phyloP scores from a whole-genome alignment of 441 rosid species.

The Erysimum pusillum region DNA sequence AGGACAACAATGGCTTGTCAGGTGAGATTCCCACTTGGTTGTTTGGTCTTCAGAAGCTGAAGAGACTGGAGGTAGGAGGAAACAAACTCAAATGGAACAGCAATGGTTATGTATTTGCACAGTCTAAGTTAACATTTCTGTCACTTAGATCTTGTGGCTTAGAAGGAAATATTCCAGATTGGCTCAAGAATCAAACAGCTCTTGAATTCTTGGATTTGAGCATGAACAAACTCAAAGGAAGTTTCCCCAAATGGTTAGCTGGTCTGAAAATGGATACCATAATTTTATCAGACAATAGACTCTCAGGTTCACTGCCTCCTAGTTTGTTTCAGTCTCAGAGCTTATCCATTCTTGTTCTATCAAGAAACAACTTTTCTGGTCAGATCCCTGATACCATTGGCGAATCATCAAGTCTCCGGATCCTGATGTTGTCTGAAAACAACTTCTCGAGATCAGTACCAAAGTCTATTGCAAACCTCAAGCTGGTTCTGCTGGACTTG shows the following conservation, averaged over 20 bases:
- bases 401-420: not conserved
- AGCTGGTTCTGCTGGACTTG: not conserved
- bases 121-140: slow-evolving; percentile 28
- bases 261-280: slow-evolving; percentile 1
- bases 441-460: slow-evolving; percentile 51
- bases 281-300: slow-evolving; percentile 43
- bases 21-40: slow-evolving; percentile 46
- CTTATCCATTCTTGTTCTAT: slow-evolving; percentile 15
- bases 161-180: slow-evolving; percentile 44
- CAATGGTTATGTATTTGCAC: slow-evolving; percentile 21
- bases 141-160: slow-evolving; percentile 48
- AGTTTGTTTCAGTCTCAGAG: slow-evolving; percentile 43
- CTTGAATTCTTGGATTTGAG: slow-evolving; percentile 48
- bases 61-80: slow-evolving; percentile 19
- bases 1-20: slow-evolving; percentile 23
- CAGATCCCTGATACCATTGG: slow-evolving; percentile 45
- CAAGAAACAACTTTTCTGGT: slow-evolving; percentile 49
- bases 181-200: slow-evolving; percentile 45
- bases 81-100: slow-evolving; percentile 43
- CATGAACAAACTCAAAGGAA: slow-evolving; percentile 47
- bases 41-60: slow-evolving; percentile 31
- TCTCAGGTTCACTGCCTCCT: slow-evolving; percentile 53
- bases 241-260: slow-evolving; percentile 47
- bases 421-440: slow-evolving; percentile 49
- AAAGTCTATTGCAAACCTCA: slow-evolving; percentile 39